Conservation (phyloP, 1,139 yeast genomes). For the Geotrichum armillariae region DNA sequence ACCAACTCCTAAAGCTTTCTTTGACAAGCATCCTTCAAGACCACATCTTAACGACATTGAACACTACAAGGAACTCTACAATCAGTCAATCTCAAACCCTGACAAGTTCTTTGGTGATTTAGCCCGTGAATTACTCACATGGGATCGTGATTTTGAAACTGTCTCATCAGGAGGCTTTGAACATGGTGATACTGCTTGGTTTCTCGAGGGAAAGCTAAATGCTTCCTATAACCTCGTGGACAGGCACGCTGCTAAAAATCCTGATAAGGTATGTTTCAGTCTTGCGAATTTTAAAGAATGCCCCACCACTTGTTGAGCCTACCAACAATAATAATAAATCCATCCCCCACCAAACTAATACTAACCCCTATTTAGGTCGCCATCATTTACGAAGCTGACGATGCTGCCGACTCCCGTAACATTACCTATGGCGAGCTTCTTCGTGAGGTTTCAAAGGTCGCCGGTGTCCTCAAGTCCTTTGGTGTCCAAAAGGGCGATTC, state of each 20-base stretch:
- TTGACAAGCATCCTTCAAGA: slow-evolving; percentile 45
- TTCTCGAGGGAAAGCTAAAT: slow-evolving; percentile 87
- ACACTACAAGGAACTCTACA: slow-evolving; percentile 73
- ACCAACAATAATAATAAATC: not conserved
- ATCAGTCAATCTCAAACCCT: slow-evolving; percentile 78
- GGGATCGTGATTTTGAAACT: slow-evolving; percentile 81
- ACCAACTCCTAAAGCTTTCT: slow-evolving; percentile 75
- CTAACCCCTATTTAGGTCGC: slow-evolving; percentile 45
- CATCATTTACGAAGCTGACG: slow-evolving; percentile 93
- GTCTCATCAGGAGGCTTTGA: slow-evolving; percentile 69
- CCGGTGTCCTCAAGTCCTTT: slow-evolving; percentile 82
- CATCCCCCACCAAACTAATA: not conserved
- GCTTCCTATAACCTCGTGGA: slow-evolving; percentile 97
- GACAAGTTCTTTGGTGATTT: slow-evolving; percentile 79
- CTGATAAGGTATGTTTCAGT: slow-evolving; percentile 56
- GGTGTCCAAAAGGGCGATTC: slow-evolving; percentile 93
- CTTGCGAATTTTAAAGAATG: not conserved
- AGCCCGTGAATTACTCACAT: slow-evolving; percentile 75
- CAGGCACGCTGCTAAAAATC: slow-evolving; percentile 86
- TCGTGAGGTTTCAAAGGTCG: slow-evolving; percentile 83
- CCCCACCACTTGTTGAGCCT: not conserved
- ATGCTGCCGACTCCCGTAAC: slow-evolving; percentile 64
- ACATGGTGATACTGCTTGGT: slow-evolving; percentile 90
- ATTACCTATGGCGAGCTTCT: slow-evolving; percentile 86
- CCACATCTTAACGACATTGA: slow-evolving; percentile 50